Conservation (phyloP, 192 early-diverging fungal species). For the Mycoemilia scoparia region DNA sequence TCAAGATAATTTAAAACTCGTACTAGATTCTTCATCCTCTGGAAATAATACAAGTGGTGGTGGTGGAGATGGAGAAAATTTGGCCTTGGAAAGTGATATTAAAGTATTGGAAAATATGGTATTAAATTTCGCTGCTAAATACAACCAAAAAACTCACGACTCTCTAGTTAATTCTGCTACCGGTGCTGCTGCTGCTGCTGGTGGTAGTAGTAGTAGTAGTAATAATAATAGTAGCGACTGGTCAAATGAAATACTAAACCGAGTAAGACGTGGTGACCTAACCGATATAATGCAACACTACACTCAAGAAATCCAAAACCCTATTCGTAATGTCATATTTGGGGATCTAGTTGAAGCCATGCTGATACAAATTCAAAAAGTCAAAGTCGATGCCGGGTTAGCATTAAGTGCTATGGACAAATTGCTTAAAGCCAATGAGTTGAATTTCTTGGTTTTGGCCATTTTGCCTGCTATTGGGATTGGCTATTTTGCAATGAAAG, state of each 20-base stretch:
- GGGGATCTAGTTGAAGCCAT: constrained; percentile 53
- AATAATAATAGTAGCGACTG: too few species aligned
- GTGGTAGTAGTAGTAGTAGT: too few species aligned
- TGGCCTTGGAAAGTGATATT: too few species aligned
- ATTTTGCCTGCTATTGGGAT: constrained; percentile 51
- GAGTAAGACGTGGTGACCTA: constrained; percentile 62
- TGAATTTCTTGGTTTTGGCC: constrained; percentile 84
- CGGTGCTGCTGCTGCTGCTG: too few species aligned
- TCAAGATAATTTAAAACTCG: too few species aligned
- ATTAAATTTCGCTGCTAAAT: too few species aligned
- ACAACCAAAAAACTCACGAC: too few species aligned
- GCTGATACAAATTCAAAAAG: constrained; percentile 78
- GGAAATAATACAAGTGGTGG: too few species aligned
- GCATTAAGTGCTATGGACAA: constrained; percentile 87
- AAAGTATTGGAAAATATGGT: too few species aligned
- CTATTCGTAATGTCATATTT: constrained; percentile 27
- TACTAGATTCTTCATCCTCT: too few species aligned
- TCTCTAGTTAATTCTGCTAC: too few species aligned
- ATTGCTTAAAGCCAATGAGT: constrained; percentile 79
- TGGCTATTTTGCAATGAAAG: constrained; percentile 26
- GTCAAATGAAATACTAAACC: constrained; percentile 27
- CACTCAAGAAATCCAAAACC: constrained; percentile 46
- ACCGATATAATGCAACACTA: constrained; percentile 59
- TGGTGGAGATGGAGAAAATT: too few species aligned
- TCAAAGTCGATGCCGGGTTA: constrained; percentile 81